These are phyloP conservation scores for Chaetomium sp. DNA, from an alignment of 2,329 filamentous ascomycete species.

Conservation along the genomic window DNA sequence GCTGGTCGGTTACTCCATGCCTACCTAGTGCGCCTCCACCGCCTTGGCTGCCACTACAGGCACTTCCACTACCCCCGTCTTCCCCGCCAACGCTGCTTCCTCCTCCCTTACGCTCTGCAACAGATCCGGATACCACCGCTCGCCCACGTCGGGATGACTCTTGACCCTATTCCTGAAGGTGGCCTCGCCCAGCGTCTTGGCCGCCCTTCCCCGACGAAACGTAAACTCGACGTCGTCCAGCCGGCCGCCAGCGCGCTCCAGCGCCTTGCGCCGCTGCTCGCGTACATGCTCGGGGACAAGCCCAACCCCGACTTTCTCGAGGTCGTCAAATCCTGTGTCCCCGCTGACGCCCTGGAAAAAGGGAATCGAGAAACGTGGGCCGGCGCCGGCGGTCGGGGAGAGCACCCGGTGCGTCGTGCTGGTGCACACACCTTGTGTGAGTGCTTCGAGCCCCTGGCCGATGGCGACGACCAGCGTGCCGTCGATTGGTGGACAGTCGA, in stretches of 20 bases:
- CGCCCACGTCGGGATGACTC: constrained; percentile 80
- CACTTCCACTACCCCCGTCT: constrained; percentile 27
- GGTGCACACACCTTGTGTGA: constrained; percentile 76
- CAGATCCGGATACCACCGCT: constrained; percentile 69
- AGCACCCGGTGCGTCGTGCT: constrained; percentile 78
- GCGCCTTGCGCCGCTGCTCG: constrained; percentile 52
- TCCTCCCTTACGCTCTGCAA: constrained; percentile 52
- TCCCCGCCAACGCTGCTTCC: constrained; percentile 36
- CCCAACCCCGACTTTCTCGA: constrained; percentile 55
- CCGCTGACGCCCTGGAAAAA: constrained; percentile 85
- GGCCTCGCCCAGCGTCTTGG: constrained; percentile 69
- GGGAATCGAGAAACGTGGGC: constrained; percentile 70
- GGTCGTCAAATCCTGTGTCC: constrained; percentile 71
- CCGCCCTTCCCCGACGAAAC: constrained; percentile 62
- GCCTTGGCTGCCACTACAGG: background rate
- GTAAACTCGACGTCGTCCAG: constrained; percentile 81
- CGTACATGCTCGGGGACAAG: constrained; percentile 55
- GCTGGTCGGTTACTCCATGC: no score
- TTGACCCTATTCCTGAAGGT: constrained; percentile 79
- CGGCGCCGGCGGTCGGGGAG: constrained; percentile 62
- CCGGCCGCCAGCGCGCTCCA: constrained; percentile 49
- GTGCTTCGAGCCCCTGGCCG: constrained; percentile 77
- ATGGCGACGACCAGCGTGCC: constrained; percentile 82
- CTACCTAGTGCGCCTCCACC: constrained; percentile 29
- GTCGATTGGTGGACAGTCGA: constrained; percentile 69